A percentile compares a stretch with the other conserved stretches of the same genome.
These are phyloP conservation scores for Phytophthora niederhauseri DNA, from an alignment of 352 stramenopile species.

Conservation along the genomic window DNA sequence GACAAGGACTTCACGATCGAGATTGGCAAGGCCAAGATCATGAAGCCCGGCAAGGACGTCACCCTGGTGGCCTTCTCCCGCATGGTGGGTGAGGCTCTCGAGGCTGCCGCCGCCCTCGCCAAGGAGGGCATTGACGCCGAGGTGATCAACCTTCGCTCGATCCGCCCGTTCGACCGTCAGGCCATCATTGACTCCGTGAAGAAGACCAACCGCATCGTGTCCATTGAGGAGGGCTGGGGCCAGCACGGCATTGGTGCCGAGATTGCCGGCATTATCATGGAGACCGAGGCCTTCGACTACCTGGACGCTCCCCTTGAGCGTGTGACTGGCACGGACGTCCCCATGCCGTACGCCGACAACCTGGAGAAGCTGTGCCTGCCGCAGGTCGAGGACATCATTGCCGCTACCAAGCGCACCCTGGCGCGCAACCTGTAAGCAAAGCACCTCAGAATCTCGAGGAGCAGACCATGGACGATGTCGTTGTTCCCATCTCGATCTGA, in stretches of 20 bases:
- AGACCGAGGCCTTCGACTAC: conserved; percentile 99
- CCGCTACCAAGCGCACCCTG: conserved; percentile 91
- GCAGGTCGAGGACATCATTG: conserved; percentile 95
- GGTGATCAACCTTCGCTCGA: conserved; percentile 94
- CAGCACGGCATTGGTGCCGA: conserved; percentile 98
- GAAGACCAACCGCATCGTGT: conserved; percentile 98
- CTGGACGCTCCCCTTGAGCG: conserved; percentile 98
- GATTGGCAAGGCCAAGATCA: conserved; percentile 99
- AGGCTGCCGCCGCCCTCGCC: conserved; percentile 94
- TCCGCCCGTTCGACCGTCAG: conserved; percentile 97
- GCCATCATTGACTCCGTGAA: conserved; percentile 98
- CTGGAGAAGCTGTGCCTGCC: conserved; percentile 96
- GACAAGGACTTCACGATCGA: conserved; percentile 97
- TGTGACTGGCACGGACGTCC: conserved; percentile 98
- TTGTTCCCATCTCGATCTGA: conserved; percentile 29
- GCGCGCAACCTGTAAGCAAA: conserved; percentile 70
- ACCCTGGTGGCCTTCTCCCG: conserved; percentile 99
- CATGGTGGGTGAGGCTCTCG: conserved; percentile 96
- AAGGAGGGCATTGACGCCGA: conserved; percentile 96
- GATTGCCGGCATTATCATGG: conserved; percentile 98
- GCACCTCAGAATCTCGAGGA: conserved; percentile 15
- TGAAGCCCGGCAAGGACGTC: conserved; percentile 96
- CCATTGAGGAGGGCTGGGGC: conserved; percentile 97
- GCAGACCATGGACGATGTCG: conserved; percentile 23
- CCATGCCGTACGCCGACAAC: conserved; percentile 98